Evolutionary conservation across 805 yeast species (phyloP).

Genomic region (Wickerhamomyces xylosicus): DNA sequence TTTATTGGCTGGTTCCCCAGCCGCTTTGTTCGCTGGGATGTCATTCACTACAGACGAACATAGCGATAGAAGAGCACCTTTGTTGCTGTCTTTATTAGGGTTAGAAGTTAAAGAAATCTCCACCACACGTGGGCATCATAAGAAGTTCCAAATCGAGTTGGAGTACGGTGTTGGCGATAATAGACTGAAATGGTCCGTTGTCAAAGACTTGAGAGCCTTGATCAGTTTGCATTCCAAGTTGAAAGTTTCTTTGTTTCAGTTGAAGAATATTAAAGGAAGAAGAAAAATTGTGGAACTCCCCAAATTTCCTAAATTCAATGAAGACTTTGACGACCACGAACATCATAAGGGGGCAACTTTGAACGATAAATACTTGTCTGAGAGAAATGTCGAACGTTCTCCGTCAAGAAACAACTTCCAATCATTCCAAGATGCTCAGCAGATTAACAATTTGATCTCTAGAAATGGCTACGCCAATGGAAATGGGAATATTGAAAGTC

Average conservation of each 20-base stretch:
- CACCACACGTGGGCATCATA: slow-evolving; percentile 19
- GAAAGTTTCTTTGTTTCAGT: slow-evolving; percentile 39
- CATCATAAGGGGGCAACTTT: slow-evolving; percentile 8
- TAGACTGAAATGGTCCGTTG: slow-evolving; percentile 70
- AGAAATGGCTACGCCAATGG: not conserved
- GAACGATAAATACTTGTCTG: slow-evolving; percentile 17
- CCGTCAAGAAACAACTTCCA: not conserved
- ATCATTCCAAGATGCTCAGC: not conserved
- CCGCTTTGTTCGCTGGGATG: slow-evolving; percentile 65
- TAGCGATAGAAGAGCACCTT: slow-evolving; percentile 72
- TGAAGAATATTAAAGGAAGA: slow-evolving; percentile 15
- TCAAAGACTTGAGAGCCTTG: slow-evolving; percentile 63
- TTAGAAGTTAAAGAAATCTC: slow-evolving; percentile 48
- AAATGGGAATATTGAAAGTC: not conserved
- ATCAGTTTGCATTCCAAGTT: slow-evolving; percentile 60
- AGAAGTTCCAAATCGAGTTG: slow-evolving; percentile 54
- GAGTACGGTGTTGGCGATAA: slow-evolving; percentile 87
- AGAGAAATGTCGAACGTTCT: not conserved
- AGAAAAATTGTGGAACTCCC: slow-evolving; percentile 24
- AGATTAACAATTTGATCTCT: no score
- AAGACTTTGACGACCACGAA: not conserved
- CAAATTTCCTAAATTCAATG: slow-evolving; percentile 22
- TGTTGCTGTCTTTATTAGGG: slow-evolving; percentile 64
- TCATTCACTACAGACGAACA: slow-evolving; percentile 68
- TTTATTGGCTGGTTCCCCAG: slow-evolving; percentile 59